A percentile compares a stretch with the other conserved stretches of the same genome.
These are phyloP conservation scores for Prunus campanulata DNA, from an alignment of 306 rosid genomes.

Conservation along the genomic window DNA sequence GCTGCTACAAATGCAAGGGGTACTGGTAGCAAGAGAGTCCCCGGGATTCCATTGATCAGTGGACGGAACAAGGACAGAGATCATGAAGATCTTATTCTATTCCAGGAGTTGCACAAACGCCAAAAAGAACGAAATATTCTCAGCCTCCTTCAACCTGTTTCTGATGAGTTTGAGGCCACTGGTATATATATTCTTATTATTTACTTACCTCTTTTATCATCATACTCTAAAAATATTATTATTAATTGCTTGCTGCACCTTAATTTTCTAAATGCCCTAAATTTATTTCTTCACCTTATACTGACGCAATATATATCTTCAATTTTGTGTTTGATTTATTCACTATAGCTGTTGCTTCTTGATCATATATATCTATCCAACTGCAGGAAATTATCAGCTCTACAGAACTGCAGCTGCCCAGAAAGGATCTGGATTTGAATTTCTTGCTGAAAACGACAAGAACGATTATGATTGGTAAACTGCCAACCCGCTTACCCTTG, in stretches of 20 bases:
- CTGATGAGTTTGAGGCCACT: conserved; percentile 46
- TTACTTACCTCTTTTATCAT: neutral
- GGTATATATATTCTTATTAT: neutral
- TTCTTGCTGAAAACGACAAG: conserved; percentile 48
- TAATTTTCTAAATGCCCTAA: too few relatives aligned
- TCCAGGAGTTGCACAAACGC: conserved; percentile 52
- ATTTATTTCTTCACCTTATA: too few relatives aligned
- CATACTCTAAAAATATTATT: too few relatives aligned
- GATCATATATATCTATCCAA: neutral
- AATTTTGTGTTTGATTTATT: neutral
- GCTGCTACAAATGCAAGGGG: neutral
- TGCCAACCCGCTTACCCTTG: neutral
- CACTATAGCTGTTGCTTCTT: neutral
- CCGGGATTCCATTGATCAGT: neutral
- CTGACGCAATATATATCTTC: too few relatives aligned
- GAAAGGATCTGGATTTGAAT: conserved; percentile 50
- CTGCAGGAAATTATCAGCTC: conserved; percentile 48
- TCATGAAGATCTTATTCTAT: conserved; percentile 59
- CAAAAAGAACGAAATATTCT: conserved; percentile 36
- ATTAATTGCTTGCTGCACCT: too few relatives aligned
- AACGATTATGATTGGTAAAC: conserved; percentile 71
- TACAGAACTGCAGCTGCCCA: conserved; percentile 57
- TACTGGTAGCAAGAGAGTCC: neutral
- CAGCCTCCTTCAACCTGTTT: conserved; percentile 50
- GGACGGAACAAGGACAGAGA: conserved; percentile 24